These are phyloP conservation scores for Linum tenue DNA, from an alignment of 345 rosid genomes.

Conservation along the genomic window DNA sequence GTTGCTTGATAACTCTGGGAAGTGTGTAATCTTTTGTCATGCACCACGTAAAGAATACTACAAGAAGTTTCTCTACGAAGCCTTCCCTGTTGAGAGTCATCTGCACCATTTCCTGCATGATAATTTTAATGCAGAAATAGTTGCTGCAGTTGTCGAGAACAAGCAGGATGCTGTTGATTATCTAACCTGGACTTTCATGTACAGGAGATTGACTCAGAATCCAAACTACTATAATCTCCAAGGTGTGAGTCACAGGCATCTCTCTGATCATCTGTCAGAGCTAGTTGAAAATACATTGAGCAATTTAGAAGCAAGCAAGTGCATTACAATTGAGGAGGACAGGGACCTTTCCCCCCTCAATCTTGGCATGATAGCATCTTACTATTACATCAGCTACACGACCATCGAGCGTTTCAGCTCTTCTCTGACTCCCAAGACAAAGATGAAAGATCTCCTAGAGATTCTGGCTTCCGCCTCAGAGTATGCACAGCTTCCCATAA, in stretches of 20 bases:
- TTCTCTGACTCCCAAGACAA: constrained; percentile 66
- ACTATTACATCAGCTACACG: constrained; percentile 76
- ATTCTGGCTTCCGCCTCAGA: constrained; percentile 83
- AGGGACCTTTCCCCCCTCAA: constrained; percentile 69
- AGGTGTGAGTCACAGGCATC: constrained; percentile 90
- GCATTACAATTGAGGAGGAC: constrained; percentile 68
- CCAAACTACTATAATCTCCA: constrained; percentile 96
- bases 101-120: constrained; percentile 85
- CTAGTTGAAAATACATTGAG: constrained; percentile 78
- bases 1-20: constrained; percentile 69
- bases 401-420: constrained; percentile 90
- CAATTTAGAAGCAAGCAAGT: constrained; percentile 76
- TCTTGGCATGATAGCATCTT: constrained; percentile 86
- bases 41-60: constrained; percentile 88
- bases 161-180: constrained; percentile 95
- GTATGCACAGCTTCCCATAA: constrained; percentile 61
- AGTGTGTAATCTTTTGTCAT: constrained; percentile 79
- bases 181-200: constrained; percentile 94
- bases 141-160: constrained; percentile 68
- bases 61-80: constrained; percentile 83
- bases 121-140: constrained; percentile 83
- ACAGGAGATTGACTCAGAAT: constrained; percentile 81
- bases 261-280: constrained; percentile 93
- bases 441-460: constrained; percentile 91
- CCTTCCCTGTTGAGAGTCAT: constrained; percentile 87